These are phyloP conservation scores for Ophiostoma novo-ulmi DNA, from an alignment of 2,329 filamentous ascomycete species.

Conservation along the genomic window DNA sequence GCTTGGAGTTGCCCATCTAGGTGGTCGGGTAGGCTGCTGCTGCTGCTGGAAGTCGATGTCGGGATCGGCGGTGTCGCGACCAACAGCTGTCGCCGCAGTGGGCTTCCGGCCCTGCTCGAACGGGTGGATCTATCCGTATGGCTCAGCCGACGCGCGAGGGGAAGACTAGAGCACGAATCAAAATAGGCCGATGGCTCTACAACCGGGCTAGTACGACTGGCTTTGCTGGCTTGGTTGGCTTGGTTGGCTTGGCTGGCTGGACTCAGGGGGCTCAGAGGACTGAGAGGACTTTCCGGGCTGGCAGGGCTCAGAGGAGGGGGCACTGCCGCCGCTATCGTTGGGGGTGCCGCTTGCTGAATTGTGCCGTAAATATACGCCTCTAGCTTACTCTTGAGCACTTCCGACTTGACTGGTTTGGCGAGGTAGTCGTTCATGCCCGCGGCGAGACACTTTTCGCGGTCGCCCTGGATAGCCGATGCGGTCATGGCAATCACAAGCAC, in stretches of 20 bases:
- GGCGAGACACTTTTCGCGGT: constrained; percentile 90
- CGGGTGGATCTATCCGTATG: background rate
- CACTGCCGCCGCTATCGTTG: constrained; percentile 29
- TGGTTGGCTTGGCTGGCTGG: background rate
- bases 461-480: constrained; percentile 86
- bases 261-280: background rate
- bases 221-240: background rate
- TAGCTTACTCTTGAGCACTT: constrained; percentile 79
- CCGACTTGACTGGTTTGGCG: constrained; percentile 87
- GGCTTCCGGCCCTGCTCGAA: constrained; percentile 7
- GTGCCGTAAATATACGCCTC: constrained; percentile 47
- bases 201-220: background rate
- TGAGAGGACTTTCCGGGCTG: background rate
- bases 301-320: background rate
- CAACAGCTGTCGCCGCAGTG: constrained; percentile 6
- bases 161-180: background rate
- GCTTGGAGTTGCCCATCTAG: background rate
- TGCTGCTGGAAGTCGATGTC: background rate
- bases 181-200: background rate
- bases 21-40: background rate
- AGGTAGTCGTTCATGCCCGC: constrained; percentile 98
- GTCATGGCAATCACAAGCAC: constrained; percentile 98
- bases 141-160: background rate
- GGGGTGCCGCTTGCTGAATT: constrained; percentile 31
- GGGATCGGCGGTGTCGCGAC: background rate